A percentile compares a stretch with the other conserved stretches of the same genome.
These are phyloP conservation scores for Cladophialophora psammophila DNA, from an alignment of 2,329 filamentous ascomycete species.

Conservation along the genomic window DNA sequence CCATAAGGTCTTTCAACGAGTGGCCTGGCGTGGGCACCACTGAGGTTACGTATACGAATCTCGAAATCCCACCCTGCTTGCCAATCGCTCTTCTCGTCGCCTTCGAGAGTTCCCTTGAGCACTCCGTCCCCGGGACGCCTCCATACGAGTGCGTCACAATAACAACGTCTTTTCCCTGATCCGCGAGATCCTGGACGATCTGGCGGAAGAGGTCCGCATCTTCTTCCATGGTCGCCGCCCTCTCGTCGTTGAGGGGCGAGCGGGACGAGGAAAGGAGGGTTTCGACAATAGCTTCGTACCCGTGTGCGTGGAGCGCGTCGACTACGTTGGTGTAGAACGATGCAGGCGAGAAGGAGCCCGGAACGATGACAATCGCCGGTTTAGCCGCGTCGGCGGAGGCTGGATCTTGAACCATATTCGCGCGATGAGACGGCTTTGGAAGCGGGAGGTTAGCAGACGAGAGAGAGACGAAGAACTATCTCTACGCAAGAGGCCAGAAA, in stretches of 20 bases:
- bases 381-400: neutral
- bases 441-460: no score
- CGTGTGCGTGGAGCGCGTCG: neutral
- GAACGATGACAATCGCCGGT: constrained; percentile 1
- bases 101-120: constrained; percentile 42
- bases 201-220: neutral
- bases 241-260: neutral
- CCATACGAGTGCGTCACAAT: constrained; percentile 48
- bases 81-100: constrained; percentile 35
- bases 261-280: neutral
- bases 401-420: constrained; percentile 11
- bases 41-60: constrained; percentile 42
- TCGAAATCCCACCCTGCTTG: constrained; percentile 38
- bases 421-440: neutral
- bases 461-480: no score
- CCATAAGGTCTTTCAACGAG: constrained; percentile 26
- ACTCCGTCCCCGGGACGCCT: constrained; percentile 44
- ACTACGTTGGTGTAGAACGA: neutral
- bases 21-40: constrained; percentile 31
- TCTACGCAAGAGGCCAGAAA: no score
- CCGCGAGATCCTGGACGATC: neutral
- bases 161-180: constrained; percentile 34
- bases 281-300: neutral
- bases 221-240: neutral
- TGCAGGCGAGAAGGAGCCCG: neutral